Percentiles rank a stretch among this genome's conserved stretches.
phyloP scores from a whole-genome alignment of 352 stramenopile genomes.

The Globisporangium echinulatum region DNA sequence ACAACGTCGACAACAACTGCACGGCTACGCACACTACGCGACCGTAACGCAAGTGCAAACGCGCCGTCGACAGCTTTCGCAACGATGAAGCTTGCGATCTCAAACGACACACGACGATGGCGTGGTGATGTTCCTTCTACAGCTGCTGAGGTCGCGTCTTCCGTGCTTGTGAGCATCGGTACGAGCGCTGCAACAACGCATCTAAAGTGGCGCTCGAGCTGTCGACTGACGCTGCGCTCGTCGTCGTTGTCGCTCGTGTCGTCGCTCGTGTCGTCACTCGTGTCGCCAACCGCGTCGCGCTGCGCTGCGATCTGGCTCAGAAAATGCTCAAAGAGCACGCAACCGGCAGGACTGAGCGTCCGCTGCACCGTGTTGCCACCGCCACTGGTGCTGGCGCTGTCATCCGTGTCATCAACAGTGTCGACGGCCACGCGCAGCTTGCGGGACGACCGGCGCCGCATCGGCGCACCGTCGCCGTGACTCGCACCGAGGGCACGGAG shows the following conservation, averaged over 20 bases:
- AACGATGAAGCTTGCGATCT: slow-evolving; percentile 53
- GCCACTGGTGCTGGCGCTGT: background rate
- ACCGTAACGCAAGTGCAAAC: slow-evolving; percentile 37
- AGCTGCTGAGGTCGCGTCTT: slow-evolving; percentile 15
- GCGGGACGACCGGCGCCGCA: slow-evolving; percentile 3
- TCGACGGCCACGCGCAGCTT: slow-evolving; percentile 9
- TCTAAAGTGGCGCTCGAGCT: slow-evolving; percentile 47
- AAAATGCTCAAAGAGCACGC: slow-evolving; percentile 65
- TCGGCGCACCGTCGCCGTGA: no score
- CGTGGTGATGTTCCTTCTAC: no score
- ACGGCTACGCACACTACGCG: slow-evolving; percentile 26
- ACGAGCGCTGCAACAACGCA: slow-evolving; percentile 35
- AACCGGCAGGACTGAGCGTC: slow-evolving; percentile 20
- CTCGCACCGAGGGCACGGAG: slow-evolving; percentile 21
- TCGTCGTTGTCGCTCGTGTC: slow-evolving; percentile 18
- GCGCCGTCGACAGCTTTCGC: slow-evolving; percentile 59
- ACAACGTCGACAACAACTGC: slow-evolving; percentile 36
- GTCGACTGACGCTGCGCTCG: slow-evolving; percentile 20
- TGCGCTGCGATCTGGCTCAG: slow-evolving; percentile 34
- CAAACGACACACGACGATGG: slow-evolving; percentile 29
- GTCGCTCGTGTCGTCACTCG: slow-evolving; percentile 21
- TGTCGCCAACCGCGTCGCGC: slow-evolving; percentile 24
- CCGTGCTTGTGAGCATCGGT: slow-evolving; percentile 35
- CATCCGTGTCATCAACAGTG: background rate
- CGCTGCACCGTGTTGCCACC: background rate